Base-by-base conservation (phyloP, 2,329 filamentous ascomycete species). In the Cytospora leucostoma region DNA sequence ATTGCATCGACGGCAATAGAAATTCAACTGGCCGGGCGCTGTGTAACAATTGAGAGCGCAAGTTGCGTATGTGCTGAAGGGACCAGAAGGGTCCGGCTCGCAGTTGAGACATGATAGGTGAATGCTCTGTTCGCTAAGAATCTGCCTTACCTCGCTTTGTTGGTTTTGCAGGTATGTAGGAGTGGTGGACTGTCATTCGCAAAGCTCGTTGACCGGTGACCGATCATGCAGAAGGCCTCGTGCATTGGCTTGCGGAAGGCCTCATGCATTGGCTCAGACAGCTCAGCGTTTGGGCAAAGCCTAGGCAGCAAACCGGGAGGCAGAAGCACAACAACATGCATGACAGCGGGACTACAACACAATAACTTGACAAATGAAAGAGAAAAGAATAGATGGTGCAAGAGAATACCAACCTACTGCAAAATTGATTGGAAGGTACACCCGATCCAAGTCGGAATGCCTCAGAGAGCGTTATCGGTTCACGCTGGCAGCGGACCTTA, bases 201-300 rank as follows among this genome's bases (percentile, higher is more conserved):
- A 33, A 38, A 11, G 19, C 37, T 17, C 7, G 4, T 44, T 11
- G 13, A n/a, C 50, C 32, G 50, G 56, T 52, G 47, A 40, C n/a
- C 38, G 51, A 37, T 35, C 51, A 32, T 44, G 27, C 17, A 37
- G 61, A 38, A 53, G 64, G 61, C 57, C 61, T 64, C 64, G 47
- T 51, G 61, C 64, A 60, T 57, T 44, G 35, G 21, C 47, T 51
- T 44, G 27, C 17, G 37, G 61, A 38, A 53, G 64, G 61, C 57
- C 61, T 64, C 64, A 38, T 51, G 61, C 64, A 60, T 57, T 44
- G 35, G 21, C 47, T 51, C 17, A 72, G 27, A 72, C 69, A 52
- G 69, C 68, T 4, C 66, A 69, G 40, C 68, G 11, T 57, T 47
- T 47, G 54, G 6, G 15, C 13, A 47, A 4, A 47, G n/a, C 44